Conservation (phyloP, 1,284 basidiomycete species). For the Trichosporon sp. region DNA sequence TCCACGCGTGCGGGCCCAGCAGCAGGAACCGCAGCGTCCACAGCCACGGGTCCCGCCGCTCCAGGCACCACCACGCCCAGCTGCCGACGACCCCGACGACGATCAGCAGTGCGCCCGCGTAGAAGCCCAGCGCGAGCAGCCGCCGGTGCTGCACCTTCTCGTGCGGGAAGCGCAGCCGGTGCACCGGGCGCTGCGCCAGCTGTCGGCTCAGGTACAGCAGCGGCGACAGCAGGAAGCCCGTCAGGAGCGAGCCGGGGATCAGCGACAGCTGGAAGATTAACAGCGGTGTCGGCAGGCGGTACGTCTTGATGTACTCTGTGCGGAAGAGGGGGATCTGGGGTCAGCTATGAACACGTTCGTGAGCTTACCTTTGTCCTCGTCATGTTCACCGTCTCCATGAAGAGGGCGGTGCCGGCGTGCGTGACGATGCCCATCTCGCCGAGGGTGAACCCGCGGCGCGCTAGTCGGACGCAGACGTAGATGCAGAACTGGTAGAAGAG, state of each 20-base stretch:
- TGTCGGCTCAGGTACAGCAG: conserved; percentile 87
- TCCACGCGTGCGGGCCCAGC: conserved; percentile 73
- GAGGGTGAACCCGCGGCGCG: conserved; percentile 86
- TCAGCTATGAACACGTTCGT: too few species aligned
- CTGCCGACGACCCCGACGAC: conserved; percentile 81
- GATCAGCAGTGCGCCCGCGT: conserved; percentile 69
- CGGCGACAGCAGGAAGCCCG: conserved; percentile 90
- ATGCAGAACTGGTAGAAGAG: conserved; percentile 87
- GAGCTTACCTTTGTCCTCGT: conserved; percentile 69
- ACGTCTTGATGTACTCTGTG: conserved; percentile 86
- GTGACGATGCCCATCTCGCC: conserved; percentile 87
- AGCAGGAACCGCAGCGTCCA: conserved; percentile 75
- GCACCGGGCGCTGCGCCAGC: conserved; percentile 84
- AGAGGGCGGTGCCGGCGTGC: conserved; percentile 79
- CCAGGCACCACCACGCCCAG: conserved; percentile 88
- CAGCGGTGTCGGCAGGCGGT: conserved; percentile 85
- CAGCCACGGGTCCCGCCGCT: conserved; percentile 78
- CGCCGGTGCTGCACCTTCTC: conserved; percentile 81
- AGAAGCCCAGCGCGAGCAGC: conserved; percentile 80
- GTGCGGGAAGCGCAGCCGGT: conserved; percentile 79
- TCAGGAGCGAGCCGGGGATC: conserved; percentile 84
- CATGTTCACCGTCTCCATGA: conserved; percentile 77
- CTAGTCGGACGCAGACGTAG: conserved; percentile 83
- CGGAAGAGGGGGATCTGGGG: conserved; percentile 68
- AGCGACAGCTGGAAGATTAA: conserved; percentile 89